phyloP scores from a whole-genome alignment of 2,329 filamentous ascomycete species.

The Cladophialophora exuberans region DNA sequence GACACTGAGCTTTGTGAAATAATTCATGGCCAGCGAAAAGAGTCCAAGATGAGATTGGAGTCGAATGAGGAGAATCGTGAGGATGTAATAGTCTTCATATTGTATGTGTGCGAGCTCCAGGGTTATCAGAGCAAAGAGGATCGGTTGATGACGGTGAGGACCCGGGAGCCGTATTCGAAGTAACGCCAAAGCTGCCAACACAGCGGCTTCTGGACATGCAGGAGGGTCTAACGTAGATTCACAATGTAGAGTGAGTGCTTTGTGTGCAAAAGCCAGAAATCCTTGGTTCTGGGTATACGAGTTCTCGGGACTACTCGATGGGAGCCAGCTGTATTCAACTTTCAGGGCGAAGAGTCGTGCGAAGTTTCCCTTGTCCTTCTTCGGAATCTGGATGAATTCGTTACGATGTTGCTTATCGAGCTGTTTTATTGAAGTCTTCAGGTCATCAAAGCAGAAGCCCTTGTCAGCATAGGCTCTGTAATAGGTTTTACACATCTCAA shows the following conservation, averaged over 20 bases:
- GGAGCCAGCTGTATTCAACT: conserved; percentile 23
- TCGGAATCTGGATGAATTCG: conserved; percentile 35
- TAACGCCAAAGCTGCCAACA: conserved; percentile 29
- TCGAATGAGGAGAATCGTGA: conserved; percentile 48
- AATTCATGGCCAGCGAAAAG: conserved; percentile 49
- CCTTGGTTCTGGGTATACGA: background rate
- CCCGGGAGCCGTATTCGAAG: conserved; percentile 15
- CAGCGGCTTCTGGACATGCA: conserved; percentile 25
- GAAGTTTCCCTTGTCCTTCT: conserved; percentile 34
- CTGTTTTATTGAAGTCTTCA: conserved; percentile 35
- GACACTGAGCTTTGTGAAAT: conserved; percentile 49
- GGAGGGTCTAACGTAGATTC: conserved; percentile 7
- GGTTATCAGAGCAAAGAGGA: conserved; percentile 24
- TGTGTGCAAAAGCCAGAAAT: conserved; percentile 19
- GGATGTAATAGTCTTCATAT: conserved; percentile 52
- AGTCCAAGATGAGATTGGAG: conserved; percentile 49
- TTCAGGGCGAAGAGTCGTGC: conserved; percentile 25
- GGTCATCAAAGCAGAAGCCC: conserved; percentile 50
- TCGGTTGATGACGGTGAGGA: background rate
- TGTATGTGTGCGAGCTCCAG: conserved; percentile 33
- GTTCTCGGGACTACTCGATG: background rate
- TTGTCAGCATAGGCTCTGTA: conserved; percentile 46
- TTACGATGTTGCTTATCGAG: conserved; percentile 22
- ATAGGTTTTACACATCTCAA: conserved; percentile 45
- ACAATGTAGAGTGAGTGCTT: conserved; percentile 22